Evolutionary conservation across 2,329 filamentous ascomycete species (phyloP).

Genomic region (Gyromitra esculenta): DNA sequence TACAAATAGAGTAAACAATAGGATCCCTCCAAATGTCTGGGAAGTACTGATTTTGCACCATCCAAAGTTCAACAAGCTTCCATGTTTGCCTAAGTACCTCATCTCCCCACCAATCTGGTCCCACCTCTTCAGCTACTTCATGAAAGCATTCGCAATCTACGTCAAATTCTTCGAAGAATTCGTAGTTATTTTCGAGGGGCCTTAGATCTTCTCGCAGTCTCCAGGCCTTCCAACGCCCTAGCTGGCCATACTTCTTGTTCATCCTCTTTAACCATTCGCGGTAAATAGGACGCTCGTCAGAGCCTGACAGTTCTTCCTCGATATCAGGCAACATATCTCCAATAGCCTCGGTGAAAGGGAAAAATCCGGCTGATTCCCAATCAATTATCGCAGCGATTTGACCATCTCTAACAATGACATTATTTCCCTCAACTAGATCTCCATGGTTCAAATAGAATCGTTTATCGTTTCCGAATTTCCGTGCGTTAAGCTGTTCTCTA

Average conservation of each 20-base stretch:
- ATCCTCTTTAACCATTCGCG: not conserved
- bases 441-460: slow-evolving; percentile 19
- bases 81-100: not conserved
- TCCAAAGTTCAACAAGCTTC: slow-evolving; percentile 16
- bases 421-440: slow-evolving; percentile 24
- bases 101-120: slow-evolving; percentile 1
- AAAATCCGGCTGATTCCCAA: slow-evolving; percentile 35
- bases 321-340: slow-evolving; percentile 14
- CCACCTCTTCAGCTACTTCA: not conserved
- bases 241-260: not conserved
- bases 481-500: not conserved
- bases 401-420: slow-evolving; percentile 2
- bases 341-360: slow-evolving; percentile 27
- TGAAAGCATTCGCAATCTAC: not conserved
- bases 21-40: not conserved
- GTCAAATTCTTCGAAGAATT: not conserved
- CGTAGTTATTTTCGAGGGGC: not conserved
- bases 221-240: not conserved
- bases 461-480: not conserved
- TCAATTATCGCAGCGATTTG: slow-evolving; percentile 35
- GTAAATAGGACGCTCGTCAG: not conserved
- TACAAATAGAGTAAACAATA: not conserved
- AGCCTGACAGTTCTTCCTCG: not conserved
- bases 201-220: not conserved
- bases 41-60: not conserved